Evolutionary conservation across 2,329 filamentous ascomycete species (phyloP), one percentile per base, ranked within the genome.

Genomic region (Plectosphaerella plurivora): DNA sequence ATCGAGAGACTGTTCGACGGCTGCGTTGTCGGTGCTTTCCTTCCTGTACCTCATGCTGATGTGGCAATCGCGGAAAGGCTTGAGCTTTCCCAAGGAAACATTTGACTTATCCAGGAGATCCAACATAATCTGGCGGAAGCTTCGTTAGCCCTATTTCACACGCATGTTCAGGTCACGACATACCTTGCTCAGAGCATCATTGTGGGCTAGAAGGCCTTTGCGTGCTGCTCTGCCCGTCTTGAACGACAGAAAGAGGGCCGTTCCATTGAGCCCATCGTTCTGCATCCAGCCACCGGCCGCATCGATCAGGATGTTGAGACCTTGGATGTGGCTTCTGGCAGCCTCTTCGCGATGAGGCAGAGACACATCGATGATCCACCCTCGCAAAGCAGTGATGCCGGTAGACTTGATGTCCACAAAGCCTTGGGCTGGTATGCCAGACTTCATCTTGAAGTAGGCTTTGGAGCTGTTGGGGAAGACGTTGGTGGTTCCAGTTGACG

Each of bases 391-490:
- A 3, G 51, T 47, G 8, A 60, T 50, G 3, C 58, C 58, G 0
- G 57, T 59, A 0, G 57, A 52, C 15, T 50, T n/a, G 0, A 3
- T 2, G 10, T 53, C 24, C 1, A 49, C 44, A 15, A 60, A 60
- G 1, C 53, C 55, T 3, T 44, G 9, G 2, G 45, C 11, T 3
- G 35, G 25, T 1, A 36, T 9, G 15, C 24, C 33, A 18, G 10
- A 22, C 5, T 41, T 50, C 14, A 59, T 33, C 3, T 16, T 11
- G 5, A 28, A 42, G 12, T 54, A 54, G 2, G 58, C 57, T 14
- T 50, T 49, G 25, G 55, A 55, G 47, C 54, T 58, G 2, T 57
- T 51, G 2, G 58, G 55, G 15, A 55, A 55, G 1, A 60, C 54
- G 35, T 37, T 49, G 4, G 41, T 10, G 4, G 6, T 5, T 16